phyloP scores from a whole-genome alignment of 2,329 filamentous ascomycete species.

The Colletotrichum limetticola region DNA sequence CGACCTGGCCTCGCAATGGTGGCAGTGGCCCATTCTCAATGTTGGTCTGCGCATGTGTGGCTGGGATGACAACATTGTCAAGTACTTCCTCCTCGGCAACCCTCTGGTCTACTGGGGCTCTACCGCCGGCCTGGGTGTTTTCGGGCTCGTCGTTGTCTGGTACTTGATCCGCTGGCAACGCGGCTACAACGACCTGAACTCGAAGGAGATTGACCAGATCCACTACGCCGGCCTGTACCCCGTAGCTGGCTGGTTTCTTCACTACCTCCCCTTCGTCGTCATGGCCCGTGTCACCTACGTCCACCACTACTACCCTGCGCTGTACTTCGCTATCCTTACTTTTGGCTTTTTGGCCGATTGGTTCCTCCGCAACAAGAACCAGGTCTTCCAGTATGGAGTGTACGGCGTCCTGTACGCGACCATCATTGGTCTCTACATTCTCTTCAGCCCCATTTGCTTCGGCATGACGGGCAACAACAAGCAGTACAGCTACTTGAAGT shows the following conservation, averaged over 20 bases:
- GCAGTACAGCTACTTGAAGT: constrained; percentile 92
- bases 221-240: constrained; percentile 95
- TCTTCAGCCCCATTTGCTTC: constrained; percentile 95
- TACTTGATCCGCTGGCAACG: constrained; percentile 96
- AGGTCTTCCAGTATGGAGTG: constrained; percentile 71
- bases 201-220: constrained; percentile 88
- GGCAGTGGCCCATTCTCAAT: constrained; percentile 97
- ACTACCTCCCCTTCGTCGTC: constrained; percentile 94
- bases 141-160: constrained; percentile 80
- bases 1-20: constrained; percentile 94
- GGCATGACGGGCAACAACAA: constrained; percentile 89
- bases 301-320: constrained; percentile 97
- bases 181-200: constrained; percentile 85
- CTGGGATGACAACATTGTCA: constrained; percentile 95
- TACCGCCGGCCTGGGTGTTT: constrained; percentile 79
- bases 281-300: constrained; percentile 99
- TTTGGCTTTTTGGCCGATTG: constrained; percentile 92
- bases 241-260: constrained; percentile 91
- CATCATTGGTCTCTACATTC: constrained; percentile 84
- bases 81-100: constrained; percentile 98
- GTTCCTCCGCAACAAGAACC: constrained; percentile 75
- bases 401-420: constrained; percentile 79
- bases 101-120: constrained; percentile 96
- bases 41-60: constrained; percentile 98
- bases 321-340: constrained; percentile 95